These are phyloP conservation scores for Acanthamoeba castellanii DNA, from an alignment of 208 protist species.

Conservation along the genomic window DNA sequence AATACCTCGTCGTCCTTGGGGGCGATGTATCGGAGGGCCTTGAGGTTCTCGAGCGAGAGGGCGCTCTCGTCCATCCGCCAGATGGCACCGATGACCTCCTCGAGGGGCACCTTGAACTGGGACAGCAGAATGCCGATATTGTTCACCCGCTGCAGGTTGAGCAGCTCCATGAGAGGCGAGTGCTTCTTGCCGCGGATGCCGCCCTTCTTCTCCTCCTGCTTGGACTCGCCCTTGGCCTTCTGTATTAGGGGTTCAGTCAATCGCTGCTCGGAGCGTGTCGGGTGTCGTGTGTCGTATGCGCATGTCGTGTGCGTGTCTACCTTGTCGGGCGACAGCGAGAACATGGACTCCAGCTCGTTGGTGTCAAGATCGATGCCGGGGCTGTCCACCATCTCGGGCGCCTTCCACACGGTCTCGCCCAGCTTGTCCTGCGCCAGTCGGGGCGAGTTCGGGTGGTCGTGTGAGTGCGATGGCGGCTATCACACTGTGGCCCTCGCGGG, in stretches of 20 bases:
- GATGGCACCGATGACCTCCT: neutral
- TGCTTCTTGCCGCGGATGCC: conserved; percentile 17
- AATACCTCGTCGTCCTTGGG: conserved; percentile 50
- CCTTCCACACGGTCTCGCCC: conserved; percentile 39
- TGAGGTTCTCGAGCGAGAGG: conserved; percentile 33
- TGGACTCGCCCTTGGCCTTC: neutral
- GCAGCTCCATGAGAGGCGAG: neutral
- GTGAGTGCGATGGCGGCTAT: no score
- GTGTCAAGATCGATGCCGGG: neutral
- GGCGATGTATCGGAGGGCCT: conserved; percentile 47
- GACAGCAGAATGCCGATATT: conserved; percentile 46
- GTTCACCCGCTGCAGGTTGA: neutral
- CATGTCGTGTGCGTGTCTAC: no score
- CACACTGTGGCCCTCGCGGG: no score
- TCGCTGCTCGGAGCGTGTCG: no score
- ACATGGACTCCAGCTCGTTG: conserved; percentile 48
- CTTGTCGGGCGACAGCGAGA: conserved; percentile 50
- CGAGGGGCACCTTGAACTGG: conserved; percentile 37
- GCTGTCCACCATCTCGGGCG: conserved; percentile 27
- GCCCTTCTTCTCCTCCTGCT: conserved; percentile 12
- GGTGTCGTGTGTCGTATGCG: no score
- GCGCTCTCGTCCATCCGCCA: conserved; percentile 49
- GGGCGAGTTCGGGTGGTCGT: no score
- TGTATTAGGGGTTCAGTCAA: neutral
- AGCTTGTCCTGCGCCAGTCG: neutral